A percentile compares a stretch with the other conserved stretches of the same genome.
Evolutionary conservation across 768 basidiomycete species (phyloP).

Genomic region (Calvatia gigantea): DNA sequence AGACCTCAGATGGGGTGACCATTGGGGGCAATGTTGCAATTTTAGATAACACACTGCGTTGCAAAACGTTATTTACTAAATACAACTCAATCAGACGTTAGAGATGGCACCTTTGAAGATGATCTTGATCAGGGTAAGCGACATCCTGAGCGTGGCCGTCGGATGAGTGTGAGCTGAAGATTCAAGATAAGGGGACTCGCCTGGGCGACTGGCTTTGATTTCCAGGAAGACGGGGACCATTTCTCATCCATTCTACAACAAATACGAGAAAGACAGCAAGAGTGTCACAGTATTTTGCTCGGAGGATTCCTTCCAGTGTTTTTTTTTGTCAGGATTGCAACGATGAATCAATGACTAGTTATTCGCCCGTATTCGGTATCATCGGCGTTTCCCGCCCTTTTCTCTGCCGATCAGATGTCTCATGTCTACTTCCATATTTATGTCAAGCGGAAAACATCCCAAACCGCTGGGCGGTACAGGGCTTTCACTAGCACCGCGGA

Average conservation of each 20-base stretch:
- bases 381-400: slow-evolving; percentile 6
- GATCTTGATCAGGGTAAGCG: slow-evolving; percentile 18
- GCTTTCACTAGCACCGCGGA: slow-evolving; percentile 16
- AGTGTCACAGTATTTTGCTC: not conserved
- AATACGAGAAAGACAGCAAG: not conserved
- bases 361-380: too few relatives aligned
- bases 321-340: not conserved
- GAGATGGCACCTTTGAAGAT: slow-evolving; percentile 16
- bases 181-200: slow-evolving; percentile 12
- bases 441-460: not conserved
- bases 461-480: too few relatives aligned
- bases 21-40: slow-evolving; percentile 80
- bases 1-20: slow-evolving; percentile 89
- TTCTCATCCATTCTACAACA: slow-evolving; percentile 7
- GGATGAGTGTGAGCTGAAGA: not conserved
- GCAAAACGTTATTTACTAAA: slow-evolving; percentile 1
- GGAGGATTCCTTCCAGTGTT: slow-evolving; percentile 4
- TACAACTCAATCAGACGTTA: not conserved
- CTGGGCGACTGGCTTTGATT: slow-evolving; percentile 28
- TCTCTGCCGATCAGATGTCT: not conserved
- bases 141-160: slow-evolving; percentile 16
- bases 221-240: slow-evolving; percentile 85
- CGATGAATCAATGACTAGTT: not conserved
- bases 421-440: not conserved
- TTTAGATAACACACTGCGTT: slow-evolving; percentile 69